A percentile compares a stretch with the other conserved stretches of the same genome.
Evolutionary conservation across 768 basidiomycete genomes (phyloP).

Genomic region (Tricholoma matsutake): DNA sequence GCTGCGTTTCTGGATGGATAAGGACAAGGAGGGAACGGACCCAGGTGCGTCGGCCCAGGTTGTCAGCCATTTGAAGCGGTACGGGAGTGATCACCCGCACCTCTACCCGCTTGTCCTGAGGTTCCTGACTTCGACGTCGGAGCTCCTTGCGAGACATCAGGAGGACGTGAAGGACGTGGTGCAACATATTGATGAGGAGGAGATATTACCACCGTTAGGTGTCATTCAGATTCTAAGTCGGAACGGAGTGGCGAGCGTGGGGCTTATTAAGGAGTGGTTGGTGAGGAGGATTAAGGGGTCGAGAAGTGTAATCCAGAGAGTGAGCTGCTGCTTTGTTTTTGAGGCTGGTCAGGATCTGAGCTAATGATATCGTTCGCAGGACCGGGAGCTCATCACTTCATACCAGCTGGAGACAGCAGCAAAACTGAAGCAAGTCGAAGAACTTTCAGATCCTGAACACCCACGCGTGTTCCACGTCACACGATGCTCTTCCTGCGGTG

Average conservation of each 20-base stretch:
- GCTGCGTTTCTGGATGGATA: slow-evolving; percentile 89
- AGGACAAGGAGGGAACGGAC: slow-evolving; percentile 39
- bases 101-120: slow-evolving; percentile 87
- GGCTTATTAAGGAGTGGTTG: slow-evolving; percentile 90
- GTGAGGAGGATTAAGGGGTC: slow-evolving; percentile 73
- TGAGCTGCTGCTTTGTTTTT: slow-evolving; percentile 34
- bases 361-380: slow-evolving; percentile 43
- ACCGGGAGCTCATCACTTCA: slow-evolving; percentile 81
- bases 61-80: slow-evolving; percentile 66
- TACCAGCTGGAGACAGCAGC: slow-evolving; percentile 82
- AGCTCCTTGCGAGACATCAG: slow-evolving; percentile 67
- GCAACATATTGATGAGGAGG: slow-evolving; percentile 73
- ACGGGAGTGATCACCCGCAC: slow-evolving; percentile 67
- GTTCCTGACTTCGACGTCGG: slow-evolving; percentile 82
- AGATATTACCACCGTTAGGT: slow-evolving; percentile 84
- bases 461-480: slow-evolving; percentile 94
- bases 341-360: slow-evolving; percentile 1
- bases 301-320: slow-evolving; percentile 74
- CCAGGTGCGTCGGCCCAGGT: slow-evolving; percentile 52
- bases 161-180: slow-evolving; percentile 69
- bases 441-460: slow-evolving; percentile 72
- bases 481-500: slow-evolving; percentile 85
- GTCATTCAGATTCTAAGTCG: slow-evolving; percentile 86
- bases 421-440: slow-evolving; percentile 79
- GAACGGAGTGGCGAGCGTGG: slow-evolving; percentile 88